Percentiles rank a stretch among this genome's conserved stretches.
phyloP scores from a whole-genome alignment of 106 monocot species.

The Acanthochlamys bracteata region DNA sequence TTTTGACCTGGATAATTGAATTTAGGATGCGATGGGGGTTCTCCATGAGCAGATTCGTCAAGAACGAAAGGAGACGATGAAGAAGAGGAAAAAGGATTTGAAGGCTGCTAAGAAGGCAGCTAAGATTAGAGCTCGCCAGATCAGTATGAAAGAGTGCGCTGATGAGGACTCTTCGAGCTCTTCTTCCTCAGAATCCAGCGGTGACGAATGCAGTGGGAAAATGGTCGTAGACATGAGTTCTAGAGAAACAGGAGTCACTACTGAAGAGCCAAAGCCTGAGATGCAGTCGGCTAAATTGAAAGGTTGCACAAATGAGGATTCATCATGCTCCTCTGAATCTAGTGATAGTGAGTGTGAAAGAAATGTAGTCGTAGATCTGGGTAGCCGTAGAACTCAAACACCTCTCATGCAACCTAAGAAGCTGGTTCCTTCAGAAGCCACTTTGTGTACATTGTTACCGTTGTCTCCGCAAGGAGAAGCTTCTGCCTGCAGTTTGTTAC shows the following conservation, averaged over 20 bases:
- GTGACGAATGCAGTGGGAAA: constrained; percentile 46
- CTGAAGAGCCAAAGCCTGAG: neutral
- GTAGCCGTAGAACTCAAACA: neutral
- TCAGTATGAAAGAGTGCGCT: constrained; percentile 10
- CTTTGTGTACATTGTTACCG: no score
- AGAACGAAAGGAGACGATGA: constrained; percentile 45
- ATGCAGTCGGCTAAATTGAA: constrained; percentile 24
- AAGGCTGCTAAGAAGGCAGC: constrained; percentile 2
- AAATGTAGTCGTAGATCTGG: constrained; percentile 22
- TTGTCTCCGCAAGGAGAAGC: neutral
- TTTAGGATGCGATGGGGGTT: constrained; percentile 47
- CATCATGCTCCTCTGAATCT: constrained; percentile 57
- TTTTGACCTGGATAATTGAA: neutral
- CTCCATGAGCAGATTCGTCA: constrained; percentile 47
- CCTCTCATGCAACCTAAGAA: neutral
- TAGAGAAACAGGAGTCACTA: no score
- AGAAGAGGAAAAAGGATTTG: constrained; percentile 23
- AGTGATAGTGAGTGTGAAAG: constrained; percentile 69
- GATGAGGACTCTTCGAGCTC: constrained; percentile 26
- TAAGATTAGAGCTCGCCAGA: no score
- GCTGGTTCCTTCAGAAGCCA: no score
- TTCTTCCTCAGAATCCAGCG: constrained; percentile 78
- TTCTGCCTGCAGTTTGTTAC: neutral
- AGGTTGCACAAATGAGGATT: constrained; percentile 1
- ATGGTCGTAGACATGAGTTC: no score